Evolutionary conservation across 495 filamentous ascomycete genomes (phyloP).

Genomic region (Barbatosphaeria neglecta): DNA sequence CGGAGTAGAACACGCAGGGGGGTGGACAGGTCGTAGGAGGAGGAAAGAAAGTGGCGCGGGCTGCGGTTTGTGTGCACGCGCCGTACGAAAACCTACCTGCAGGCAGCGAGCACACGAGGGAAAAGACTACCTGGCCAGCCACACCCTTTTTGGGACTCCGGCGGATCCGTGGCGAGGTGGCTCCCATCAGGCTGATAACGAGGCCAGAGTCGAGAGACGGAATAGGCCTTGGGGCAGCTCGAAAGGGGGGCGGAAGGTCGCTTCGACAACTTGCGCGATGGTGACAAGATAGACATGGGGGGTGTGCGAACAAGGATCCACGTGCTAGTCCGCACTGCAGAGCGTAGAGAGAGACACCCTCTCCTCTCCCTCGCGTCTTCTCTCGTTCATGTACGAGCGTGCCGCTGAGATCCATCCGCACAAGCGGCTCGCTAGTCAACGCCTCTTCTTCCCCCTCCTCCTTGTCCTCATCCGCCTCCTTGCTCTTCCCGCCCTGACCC

Average conservation of each 20-base stretch:
- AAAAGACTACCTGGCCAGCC: background rate
- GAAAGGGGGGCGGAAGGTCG: background rate
- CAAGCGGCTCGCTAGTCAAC: background rate
- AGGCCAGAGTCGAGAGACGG: background rate
- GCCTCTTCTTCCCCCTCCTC: too few relatives aligned
- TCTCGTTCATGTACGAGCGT: background rate
- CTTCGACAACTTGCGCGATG: background rate
- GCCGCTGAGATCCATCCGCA: background rate
- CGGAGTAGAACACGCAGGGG: background rate
- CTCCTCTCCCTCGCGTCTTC: background rate
- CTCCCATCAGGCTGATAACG: slow-evolving; percentile 1
- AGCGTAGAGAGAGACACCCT: too few relatives aligned
- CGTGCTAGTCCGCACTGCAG: background rate
- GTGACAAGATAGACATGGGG: background rate
- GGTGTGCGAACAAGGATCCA: too few relatives aligned
- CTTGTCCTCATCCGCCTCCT: too few relatives aligned
- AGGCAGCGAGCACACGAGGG: too few relatives aligned
- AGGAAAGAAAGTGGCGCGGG: background rate
- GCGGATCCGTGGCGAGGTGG: background rate
- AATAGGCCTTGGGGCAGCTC: too few relatives aligned
- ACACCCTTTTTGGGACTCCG: background rate
- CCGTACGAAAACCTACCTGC: too few relatives aligned
- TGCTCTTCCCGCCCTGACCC: too few relatives aligned
- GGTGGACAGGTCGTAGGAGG: background rate
- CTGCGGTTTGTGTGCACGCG: background rate